A percentile compares a stretch with the other conserved stretches of the same genome.
Conservation (phyloP, 495 filamentous ascomycete genomes). For the Evernia prunastri region DNA sequence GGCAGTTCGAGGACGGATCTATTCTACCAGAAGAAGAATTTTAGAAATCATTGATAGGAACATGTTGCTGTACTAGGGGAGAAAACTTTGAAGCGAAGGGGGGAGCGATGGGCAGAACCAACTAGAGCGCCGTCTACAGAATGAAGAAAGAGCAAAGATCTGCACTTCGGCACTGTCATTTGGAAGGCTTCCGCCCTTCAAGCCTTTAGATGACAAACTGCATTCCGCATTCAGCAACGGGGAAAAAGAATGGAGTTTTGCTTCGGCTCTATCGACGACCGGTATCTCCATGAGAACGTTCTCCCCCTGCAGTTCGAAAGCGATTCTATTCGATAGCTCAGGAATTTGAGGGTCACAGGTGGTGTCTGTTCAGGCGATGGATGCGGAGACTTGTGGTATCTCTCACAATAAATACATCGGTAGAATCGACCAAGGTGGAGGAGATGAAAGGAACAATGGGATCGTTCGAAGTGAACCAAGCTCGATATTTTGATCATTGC, state of each 20-base stretch:
- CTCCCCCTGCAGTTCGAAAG: neutral
- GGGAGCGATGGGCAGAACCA: too few relatives aligned
- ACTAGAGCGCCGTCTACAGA: neutral
- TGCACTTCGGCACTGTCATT: neutral
- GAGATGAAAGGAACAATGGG: neutral
- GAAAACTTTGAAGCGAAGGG: neutral
- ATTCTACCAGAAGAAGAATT: slow-evolving; percentile 77
- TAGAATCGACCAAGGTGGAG: neutral
- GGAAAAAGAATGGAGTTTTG: neutral
- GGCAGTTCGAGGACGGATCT: slow-evolving; percentile 93
- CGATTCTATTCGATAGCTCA: neutral
- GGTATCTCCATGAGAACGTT: neutral
- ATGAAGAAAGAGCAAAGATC: neutral
- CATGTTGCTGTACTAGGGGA: neutral
- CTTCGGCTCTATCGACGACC: neutral
- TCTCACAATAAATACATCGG: too few relatives aligned
- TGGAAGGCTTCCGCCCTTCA: neutral
- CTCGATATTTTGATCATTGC: neutral
- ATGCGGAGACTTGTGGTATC: neutral
- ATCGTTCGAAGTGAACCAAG: neutral
- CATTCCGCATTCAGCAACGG: neutral
- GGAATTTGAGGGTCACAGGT: neutral
- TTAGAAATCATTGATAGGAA: slow-evolving; percentile 54
- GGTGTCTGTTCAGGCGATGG: neutral
- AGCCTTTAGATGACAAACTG: neutral